phyloP scores from a whole-genome alignment of 257 asterid genomes.

The Striga asiatica region DNA sequence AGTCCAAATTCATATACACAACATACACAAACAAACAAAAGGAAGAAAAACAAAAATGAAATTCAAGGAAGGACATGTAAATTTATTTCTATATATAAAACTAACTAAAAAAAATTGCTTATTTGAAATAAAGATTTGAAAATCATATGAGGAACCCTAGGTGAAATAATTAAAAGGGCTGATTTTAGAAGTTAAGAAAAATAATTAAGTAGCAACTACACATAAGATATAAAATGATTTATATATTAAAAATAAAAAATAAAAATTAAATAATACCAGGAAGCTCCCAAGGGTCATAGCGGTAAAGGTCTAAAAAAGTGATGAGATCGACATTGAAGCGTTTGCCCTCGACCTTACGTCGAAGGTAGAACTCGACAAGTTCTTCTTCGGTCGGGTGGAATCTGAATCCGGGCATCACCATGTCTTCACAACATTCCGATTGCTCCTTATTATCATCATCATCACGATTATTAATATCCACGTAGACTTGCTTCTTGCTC shows the following conservation, averaged over 20 bases:
- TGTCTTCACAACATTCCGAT: conserved; percentile 21
- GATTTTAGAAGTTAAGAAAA: background rate
- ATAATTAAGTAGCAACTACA: background rate
- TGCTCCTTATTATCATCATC: conserved; percentile 36
- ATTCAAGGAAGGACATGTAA: no score
- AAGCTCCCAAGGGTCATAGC: conserved; percentile 92
- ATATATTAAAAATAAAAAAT: background rate
- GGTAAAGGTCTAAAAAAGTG: conserved; percentile 82
- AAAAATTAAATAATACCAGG: conserved; percentile 39
- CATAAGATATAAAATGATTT: background rate
- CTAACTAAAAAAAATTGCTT: no score
- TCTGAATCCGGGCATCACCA: conserved; percentile 88
- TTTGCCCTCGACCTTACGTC: conserved; percentile 93
- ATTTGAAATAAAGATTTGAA: no score
- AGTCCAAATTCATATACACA: background rate
- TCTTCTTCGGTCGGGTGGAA: conserved; percentile 90
- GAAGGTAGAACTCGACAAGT: conserved; percentile 83
- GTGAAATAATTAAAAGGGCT: no score
- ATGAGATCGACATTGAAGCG: conserved; percentile 82
- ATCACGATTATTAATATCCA: no score
- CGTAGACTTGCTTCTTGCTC: no score
- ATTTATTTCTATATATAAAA: no score
- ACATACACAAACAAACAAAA: no score
- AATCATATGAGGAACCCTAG: no score
- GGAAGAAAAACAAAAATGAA: no score